Base-by-base conservation (phyloP, 345 rosid genomes). In the Syzygium jambos region DNA sequence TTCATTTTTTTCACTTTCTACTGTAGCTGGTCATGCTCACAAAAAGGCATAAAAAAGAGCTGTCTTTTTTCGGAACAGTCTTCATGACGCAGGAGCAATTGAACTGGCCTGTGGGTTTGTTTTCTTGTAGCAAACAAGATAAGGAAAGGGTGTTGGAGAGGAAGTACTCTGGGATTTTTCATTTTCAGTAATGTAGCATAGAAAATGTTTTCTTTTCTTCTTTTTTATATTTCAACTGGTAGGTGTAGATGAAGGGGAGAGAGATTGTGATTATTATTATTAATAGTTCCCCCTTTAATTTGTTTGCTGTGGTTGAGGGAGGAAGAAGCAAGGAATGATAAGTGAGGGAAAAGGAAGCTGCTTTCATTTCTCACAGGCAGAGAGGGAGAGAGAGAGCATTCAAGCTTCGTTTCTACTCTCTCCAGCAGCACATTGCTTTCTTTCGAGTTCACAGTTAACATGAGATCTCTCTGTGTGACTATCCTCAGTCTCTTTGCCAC, bases 291-390 rank as follows among this genome's bases (percentile, higher is more conserved):
- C 43, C 15, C 53, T 51, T 52, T 84, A 4, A 29, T 51, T 80
- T 78, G 51, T n/a, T 56, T 82, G 34, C 63, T 30, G 73, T 38
- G 86, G 68, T 68, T 82, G 85, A 53, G 83, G 29, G 38, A 49
- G 30, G 80, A 73, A 34, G 83, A 86, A 88, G 86, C 82, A 52
- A 61, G 59, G 65, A 82, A 86, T 52, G 85, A 46, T 86, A 88
- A 83, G 87, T 49, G 78, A 87, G 86, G 41, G 85, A 56, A 51
- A 77, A 34, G 56, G 84, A 30, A 68, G 84, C 84, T 52, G 52
- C 86, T 34, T 85, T 54, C 65, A 25, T 77, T 57, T 86, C 57
- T 73, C 82, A 51, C 83, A 25, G 73, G 43, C 41, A 25, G 86
- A 38, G 85, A 85, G 86, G 12, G 41, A 30, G 55, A 23, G 43